phyloP scores from a whole-genome alignment of 1,284 basidiomycete species.

The Agroathelia rolfsii region DNA sequence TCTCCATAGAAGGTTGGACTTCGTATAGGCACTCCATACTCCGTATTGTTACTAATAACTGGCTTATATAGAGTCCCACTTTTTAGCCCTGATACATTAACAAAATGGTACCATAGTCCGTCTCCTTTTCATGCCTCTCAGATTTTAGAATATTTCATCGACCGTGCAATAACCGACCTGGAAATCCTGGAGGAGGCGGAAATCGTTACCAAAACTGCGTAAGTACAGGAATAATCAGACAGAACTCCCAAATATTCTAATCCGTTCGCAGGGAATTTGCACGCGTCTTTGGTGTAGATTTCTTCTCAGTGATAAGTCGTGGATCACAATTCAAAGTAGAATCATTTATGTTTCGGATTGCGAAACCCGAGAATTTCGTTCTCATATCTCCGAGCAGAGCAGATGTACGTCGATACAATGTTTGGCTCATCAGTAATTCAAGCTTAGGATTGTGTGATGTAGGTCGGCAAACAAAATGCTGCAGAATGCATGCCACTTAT shows the following conservation, averaged over 20 bases:
- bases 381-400: constrained; percentile 78
- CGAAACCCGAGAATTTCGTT: constrained; percentile 93
- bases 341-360: constrained; percentile 94
- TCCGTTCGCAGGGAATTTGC: constrained; percentile 73
- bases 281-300: constrained; percentile 94
- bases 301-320: constrained; percentile 88
- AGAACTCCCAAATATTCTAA: constrained; percentile 4
- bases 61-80: constrained; percentile 54
- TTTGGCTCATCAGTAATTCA: constrained; percentile 1
- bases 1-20: constrained; percentile 57
- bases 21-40: constrained; percentile 2
- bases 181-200: constrained; percentile 77
- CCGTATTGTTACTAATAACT: background rate
- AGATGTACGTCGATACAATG: constrained; percentile 44
- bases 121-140: constrained; percentile 43
- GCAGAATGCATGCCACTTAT: constrained; percentile 92
- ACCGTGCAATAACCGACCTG: constrained; percentile 57
- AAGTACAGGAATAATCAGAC: constrained; percentile 18
- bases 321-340: constrained; percentile 99
- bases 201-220: constrained; percentile 84
- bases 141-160: constrained; percentile 55
- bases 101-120: constrained; percentile 61
- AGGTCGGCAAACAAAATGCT: constrained; percentile 96
- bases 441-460: constrained; percentile 8
- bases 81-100: constrained; percentile 61